phyloP scores from a whole-genome alignment of 495 filamentous ascomycete genomes.

The Penicillium desertorum region DNA sequence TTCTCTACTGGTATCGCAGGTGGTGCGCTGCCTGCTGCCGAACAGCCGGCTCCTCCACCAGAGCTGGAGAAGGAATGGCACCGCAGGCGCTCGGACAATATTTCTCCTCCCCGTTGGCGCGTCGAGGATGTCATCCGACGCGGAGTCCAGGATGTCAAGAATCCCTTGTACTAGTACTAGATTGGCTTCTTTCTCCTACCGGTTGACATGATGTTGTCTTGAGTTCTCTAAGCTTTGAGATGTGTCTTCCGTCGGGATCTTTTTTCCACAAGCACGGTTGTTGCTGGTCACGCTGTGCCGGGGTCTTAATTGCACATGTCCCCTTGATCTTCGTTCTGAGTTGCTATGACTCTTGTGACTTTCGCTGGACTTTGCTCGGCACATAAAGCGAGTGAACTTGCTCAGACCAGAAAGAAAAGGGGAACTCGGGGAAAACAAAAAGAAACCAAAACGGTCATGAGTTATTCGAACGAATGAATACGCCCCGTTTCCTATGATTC shows the following conservation, averaged over 20 bases:
- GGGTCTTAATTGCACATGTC: conserved; percentile 19
- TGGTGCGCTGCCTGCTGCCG: conserved; percentile 70
- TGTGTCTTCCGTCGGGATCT: conserved; percentile 17
- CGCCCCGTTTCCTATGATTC: conserved; percentile 27
- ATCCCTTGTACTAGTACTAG: conserved; percentile 54
- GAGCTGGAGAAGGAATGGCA: conserved; percentile 68
- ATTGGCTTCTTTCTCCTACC: conserved; percentile 7
- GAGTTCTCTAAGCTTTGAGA: conserved; percentile 19
- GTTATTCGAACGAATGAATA: conserved; percentile 35
- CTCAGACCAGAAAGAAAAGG: conserved; percentile 10
- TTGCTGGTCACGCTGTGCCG: conserved; percentile 45
- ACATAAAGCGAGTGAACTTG: conserved; percentile 3
- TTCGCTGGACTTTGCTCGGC: conserved; percentile 2
- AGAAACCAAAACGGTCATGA: conserved; percentile 27
- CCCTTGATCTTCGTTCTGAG: conserved; percentile 19
- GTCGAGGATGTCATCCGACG: conserved; percentile 75
- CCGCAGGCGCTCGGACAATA: conserved; percentile 45
- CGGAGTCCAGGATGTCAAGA: conserved; percentile 77
- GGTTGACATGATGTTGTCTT: conserved; percentile 22
- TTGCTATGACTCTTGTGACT: conserved; percentile 16
- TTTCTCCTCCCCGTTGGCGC: conserved; percentile 73
- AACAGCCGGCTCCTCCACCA: conserved; percentile 65
- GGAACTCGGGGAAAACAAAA: conserved; percentile 9
- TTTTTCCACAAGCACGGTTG: conserved; percentile 33
- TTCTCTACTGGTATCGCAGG: conserved; percentile 93